Evolutionary conservation across 2,329 filamentous ascomycete genomes (phyloP).

Genomic region (Corniculantispora saksenae): DNA sequence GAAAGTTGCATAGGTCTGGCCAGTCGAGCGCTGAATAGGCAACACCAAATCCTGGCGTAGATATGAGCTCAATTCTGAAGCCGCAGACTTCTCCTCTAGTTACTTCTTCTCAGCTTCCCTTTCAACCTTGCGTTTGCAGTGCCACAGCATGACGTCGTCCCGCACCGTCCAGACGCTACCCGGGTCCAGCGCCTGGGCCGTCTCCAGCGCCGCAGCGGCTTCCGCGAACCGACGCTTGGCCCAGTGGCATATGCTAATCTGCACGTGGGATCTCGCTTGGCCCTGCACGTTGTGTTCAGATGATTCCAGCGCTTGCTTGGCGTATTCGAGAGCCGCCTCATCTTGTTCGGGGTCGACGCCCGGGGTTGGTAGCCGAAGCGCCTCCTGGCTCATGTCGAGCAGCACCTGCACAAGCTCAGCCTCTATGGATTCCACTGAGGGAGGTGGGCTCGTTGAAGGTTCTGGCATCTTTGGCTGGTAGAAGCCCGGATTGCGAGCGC

Average conservation of each 20-base stretch:
- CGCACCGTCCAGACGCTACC: neutral
- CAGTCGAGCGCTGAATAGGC: no score
- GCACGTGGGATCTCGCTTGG: neutral
- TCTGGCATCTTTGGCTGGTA: no score
- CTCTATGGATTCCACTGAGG: neutral
- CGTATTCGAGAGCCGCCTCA: neutral
- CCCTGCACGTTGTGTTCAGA: neutral
- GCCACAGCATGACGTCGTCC: neutral
- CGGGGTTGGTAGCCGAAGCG: neutral
- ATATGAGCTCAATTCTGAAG: neutral
- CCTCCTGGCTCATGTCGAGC: neutral
- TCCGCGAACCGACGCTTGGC: neutral
- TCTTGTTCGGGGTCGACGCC: neutral
- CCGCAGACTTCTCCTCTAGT: neutral
- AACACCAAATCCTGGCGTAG: no score
- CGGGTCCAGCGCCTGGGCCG: neutral
- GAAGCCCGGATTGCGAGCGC: no score
- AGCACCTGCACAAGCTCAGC: neutral
- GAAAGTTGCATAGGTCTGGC: no score
- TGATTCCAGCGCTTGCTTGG: neutral
- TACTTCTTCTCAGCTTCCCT: neutral
- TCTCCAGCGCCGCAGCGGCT: neutral
- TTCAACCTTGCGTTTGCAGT: neutral
- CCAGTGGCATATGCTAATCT: neutral
- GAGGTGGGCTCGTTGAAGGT: no score